Evolutionary conservation across 2,329 filamentous ascomycete species (phyloP), one percentile per base, ranked within the genome.

Genomic region (Stylonectria norvegica): DNA sequence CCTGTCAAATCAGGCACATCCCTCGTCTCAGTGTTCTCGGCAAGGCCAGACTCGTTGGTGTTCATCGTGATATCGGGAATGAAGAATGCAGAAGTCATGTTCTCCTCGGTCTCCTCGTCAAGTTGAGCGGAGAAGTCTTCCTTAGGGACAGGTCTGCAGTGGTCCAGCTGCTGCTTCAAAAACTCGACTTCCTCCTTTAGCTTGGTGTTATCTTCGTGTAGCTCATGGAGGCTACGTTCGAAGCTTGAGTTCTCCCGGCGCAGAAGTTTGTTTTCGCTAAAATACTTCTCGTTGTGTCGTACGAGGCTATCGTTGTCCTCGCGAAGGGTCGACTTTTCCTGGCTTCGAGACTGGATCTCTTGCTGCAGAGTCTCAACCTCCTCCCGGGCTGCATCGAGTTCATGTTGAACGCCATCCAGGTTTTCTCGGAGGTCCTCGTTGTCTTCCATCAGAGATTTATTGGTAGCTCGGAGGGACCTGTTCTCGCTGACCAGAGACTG

Each of bases 1-100:
- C 61, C 58, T 2, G 62, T 63, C 34, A 61, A 44, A 28, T 65
- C 63, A 3, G 56, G 57, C 22, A 59, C 43, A 4, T 65, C 60
- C 34, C 56, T 56, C 3, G 57, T 60, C 34, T 59, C 57, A 4
- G 59, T 63, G 42, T 55, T 58, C 42, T 69, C 63, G 7, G 38
- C 43, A 3, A 47, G 47, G 6, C 36, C 59, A 17, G 58, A 53
- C 16, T 64, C 61, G 38, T 69, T 67, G 4, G 62, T 66, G 40
- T 74, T 69, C 22, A 78, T 65, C 2, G 76, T 79, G 45, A 79
- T 78, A 47, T 80, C 76, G 16, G 76, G 75, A 41, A 79, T 65
- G 49, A 79, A 77, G 50, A 78, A 73, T 4, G 73, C 76, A 5
- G 76, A 79, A 0, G 76, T 79, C 71, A 79, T 76, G 47, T 78